phyloP scores from a whole-genome alignment of 2,329 filamentous ascomycete species.

The Nectriaceae sp. region DNA sequence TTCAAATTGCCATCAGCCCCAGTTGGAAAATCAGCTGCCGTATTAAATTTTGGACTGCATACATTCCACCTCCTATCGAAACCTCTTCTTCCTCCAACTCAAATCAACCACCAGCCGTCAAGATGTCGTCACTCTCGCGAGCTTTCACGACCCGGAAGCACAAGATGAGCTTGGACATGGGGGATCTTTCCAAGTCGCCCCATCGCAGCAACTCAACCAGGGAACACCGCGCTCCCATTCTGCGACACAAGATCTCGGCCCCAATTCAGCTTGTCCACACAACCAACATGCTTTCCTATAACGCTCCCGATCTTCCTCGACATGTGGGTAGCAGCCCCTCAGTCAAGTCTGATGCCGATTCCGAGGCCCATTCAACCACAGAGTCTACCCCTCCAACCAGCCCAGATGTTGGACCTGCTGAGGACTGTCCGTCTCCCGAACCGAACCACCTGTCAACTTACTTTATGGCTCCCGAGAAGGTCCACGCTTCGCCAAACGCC shows the following conservation, averaged over 20 bases:
- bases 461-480: conserved; percentile 56
- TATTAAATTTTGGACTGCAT: neutral
- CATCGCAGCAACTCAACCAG: conserved; percentile 52
- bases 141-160: conserved; percentile 71
- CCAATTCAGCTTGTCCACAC: conserved; percentile 88
- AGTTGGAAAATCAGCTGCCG: neutral
- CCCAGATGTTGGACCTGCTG: conserved; percentile 64
- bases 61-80: neutral
- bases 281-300: conserved; percentile 95
- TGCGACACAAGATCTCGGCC: conserved; percentile 78
- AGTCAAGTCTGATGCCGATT: conserved; percentile 68
- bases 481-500: conserved; percentile 31
- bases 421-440: conserved; percentile 56
- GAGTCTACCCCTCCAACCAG: conserved; percentile 66
- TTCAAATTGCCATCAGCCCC: neutral
- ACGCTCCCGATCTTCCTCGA: conserved; percentile 77
- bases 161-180: conserved; percentile 52
- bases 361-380: conserved; percentile 61
- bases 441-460: conserved; percentile 70
- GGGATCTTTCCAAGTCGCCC: conserved; percentile 42
- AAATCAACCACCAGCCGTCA: conserved; percentile 17
- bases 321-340: conserved; percentile 53
- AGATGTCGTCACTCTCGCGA: conserved; percentile 62
- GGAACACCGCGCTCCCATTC: conserved; percentile 41
- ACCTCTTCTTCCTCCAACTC: conserved; percentile 1